Percentiles rank a stretch among this genome's conserved stretches.
Conservation (phyloP, 495 filamentous ascomycete genomes). For the Tuber borchii region DNA sequence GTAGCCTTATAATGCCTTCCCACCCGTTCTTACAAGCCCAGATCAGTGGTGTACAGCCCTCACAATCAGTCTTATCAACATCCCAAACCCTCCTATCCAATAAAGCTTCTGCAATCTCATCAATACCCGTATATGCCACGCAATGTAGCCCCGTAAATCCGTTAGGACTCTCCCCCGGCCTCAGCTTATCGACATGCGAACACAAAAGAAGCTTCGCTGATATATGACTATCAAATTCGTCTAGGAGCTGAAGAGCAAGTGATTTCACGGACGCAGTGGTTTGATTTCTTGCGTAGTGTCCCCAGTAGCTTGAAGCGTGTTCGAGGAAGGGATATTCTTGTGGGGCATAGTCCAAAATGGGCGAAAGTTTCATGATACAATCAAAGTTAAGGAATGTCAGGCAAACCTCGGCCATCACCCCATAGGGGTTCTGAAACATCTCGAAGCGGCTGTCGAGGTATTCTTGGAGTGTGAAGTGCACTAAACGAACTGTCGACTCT, state of each 20-base stretch:
- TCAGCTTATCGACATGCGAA: too few relatives aligned
- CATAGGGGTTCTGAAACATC: neutral
- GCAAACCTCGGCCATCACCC: neutral
- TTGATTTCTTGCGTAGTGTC: neutral
- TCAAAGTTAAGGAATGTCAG: neutral
- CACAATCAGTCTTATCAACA: too few relatives aligned
- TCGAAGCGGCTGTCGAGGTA: neutral
- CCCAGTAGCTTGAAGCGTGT: neutral
- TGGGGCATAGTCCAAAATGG: rapidly evolving
- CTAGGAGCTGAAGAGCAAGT: neutral
- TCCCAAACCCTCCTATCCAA: too few relatives aligned
- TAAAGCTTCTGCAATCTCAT: too few relatives aligned
- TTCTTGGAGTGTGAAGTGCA: neutral
- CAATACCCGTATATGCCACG: too few relatives aligned
- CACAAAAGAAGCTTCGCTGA: neutral
- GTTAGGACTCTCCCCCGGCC: too few relatives aligned
- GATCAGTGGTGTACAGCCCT: too few relatives aligned
- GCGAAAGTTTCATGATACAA: neutral
- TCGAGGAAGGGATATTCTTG: neutral
- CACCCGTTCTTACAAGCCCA: too few relatives aligned
- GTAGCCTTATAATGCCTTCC: too few relatives aligned
- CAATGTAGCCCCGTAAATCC: neutral
- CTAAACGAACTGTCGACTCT: neutral
- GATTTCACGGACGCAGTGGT: neutral
- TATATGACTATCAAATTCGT: neutral